Evolutionary conservation across 305 asterid genomes (phyloP), one percentile per base, ranked within the genome.

Genomic region (Fraxinus baroniana): DNA sequence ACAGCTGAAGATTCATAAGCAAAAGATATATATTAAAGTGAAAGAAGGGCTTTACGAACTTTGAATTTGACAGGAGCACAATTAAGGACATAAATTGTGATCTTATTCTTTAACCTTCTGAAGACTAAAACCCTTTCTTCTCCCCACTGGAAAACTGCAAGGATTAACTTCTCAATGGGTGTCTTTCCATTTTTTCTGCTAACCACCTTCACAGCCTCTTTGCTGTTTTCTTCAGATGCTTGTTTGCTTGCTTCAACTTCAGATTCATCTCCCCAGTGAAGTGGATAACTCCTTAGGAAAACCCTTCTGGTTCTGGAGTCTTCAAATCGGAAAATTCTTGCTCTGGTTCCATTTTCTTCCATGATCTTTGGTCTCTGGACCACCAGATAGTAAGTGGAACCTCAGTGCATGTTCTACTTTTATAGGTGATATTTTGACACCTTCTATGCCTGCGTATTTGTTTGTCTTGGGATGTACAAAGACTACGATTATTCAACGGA

Each of bases 101-200:
- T 88, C 91, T 89, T 93, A 85, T 91, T 89, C 90, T 94, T 92
- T 77, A 93, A 75, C 89, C 93, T 93, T 87, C 94, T 89, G 60
- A 94, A 86, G 46, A 93, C 82, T 41, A 94, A 70, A 79, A 83
- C 84, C 80, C 89, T 87, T 77, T 88, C 91, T 84, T 87, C 97
- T 83, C 95, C 92, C 98, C 98, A 94, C 0, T 88, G 91, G 68
- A 92, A 83, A 60, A 91, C 87, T 80, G 92, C 86, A 41, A 92
- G 79, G 17, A 91, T 64, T 57, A 88, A 86, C 88, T 90, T 92
- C 91, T 89, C 89, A 55, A 92, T 83, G 9, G 86, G 89, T 46
- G 78, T 90, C 83, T 85, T 89, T 41, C 60, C 84, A 2, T 41
- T 60, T 76, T 39, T 83, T 68, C 78, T 81, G 35, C 73, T 84